Percentiles rank a stretch among this genome's conserved stretches.
These are phyloP conservation scores for Solanum dulcamara DNA, from an alignment of 257 asterid genomes.

Conservation along the genomic window DNA sequence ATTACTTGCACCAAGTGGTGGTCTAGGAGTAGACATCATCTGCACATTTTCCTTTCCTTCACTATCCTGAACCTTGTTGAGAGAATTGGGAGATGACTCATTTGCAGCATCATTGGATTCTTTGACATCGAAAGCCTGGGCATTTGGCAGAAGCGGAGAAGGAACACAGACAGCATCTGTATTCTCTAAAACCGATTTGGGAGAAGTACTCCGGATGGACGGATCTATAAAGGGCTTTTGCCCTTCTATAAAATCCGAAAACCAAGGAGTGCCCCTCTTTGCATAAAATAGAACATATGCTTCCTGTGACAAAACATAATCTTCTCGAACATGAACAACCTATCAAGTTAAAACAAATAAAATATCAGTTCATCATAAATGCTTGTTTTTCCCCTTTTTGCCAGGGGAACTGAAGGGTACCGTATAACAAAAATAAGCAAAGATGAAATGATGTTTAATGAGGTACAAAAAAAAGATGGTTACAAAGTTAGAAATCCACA, in stretches of 20 bases:
- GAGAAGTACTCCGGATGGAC: slow-evolving; percentile 41
- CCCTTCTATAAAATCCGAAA: slow-evolving; percentile 46
- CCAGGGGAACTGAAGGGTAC: not conserved
- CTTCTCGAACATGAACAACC: slow-evolving; percentile 55
- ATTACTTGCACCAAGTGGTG: slow-evolving; percentile 11
- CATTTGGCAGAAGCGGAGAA: slow-evolving; percentile 14
- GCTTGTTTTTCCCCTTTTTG: not conserved
- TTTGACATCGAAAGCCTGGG: slow-evolving; percentile 5
- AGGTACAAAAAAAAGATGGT: not conserved
- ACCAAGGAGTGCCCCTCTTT: slow-evolving; percentile 59
- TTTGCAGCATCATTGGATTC: slow-evolving; percentile 13
- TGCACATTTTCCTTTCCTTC: slow-evolving; percentile 4
- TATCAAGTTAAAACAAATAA: slow-evolving; percentile 14
- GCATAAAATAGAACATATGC: slow-evolving; percentile 86
- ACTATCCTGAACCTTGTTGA: slow-evolving; percentile 6
- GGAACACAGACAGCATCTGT: slow-evolving; percentile 8
- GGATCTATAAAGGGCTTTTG: slow-evolving; percentile 25
- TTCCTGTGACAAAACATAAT: slow-evolving; percentile 63
- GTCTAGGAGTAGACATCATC: slow-evolving; percentile 6
- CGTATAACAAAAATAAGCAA: not conserved
- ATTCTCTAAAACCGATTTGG: slow-evolving; percentile 70
- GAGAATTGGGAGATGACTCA: slow-evolving; percentile 1
- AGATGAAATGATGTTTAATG: not conserved
- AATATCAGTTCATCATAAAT: not conserved
- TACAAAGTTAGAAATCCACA: not conserved